Evolutionary conservation across 208 protist genomes (phyloP).

Genomic region (Spongospora subterranea): DNA sequence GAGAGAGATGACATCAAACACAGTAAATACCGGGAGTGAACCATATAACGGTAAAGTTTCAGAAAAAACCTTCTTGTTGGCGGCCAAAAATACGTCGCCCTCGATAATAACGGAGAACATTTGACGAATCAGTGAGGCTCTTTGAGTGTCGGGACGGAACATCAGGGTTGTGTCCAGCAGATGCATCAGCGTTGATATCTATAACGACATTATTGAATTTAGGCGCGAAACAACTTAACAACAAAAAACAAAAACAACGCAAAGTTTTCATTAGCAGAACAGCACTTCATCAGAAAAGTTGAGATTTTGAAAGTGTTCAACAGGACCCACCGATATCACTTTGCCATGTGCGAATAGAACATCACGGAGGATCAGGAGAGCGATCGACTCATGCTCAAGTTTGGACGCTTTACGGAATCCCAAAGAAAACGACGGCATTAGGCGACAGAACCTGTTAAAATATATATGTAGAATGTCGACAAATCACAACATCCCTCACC

Average conservation of each 20-base stretch:
- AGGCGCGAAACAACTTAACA: too few species aligned
- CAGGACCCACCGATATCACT: not conserved
- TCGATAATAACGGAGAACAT: not conserved
- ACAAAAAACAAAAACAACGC: too few species aligned
- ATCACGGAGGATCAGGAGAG: constrained; percentile 39
- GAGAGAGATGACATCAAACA: not conserved
- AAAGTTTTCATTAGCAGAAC: too few species aligned
- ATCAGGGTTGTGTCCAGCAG: constrained; percentile 9
- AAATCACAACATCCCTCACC: not conserved
- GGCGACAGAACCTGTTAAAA: constrained; percentile 30
- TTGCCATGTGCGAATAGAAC: constrained; percentile 20
- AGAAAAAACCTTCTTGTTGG: not conserved
- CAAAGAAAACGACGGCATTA: constrained; percentile 17
- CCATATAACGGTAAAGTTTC: too few species aligned
- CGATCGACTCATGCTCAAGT: constrained; percentile 54
- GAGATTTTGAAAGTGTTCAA: not conserved
- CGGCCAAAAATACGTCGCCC: not conserved
- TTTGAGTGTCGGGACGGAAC: not conserved
- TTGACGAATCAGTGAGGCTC: constrained; percentile 30
- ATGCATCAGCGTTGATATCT: constrained; percentile 20
- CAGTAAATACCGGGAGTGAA: not conserved
- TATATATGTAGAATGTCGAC: not conserved
- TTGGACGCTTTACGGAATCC: constrained; percentile 25
- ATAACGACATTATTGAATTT: not conserved
- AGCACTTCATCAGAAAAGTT: too few species aligned